These are phyloP conservation scores for Ganoderma sinense DNA, from an alignment of 1,284 basidiomycete genomes.

Conservation along the genomic window DNA sequence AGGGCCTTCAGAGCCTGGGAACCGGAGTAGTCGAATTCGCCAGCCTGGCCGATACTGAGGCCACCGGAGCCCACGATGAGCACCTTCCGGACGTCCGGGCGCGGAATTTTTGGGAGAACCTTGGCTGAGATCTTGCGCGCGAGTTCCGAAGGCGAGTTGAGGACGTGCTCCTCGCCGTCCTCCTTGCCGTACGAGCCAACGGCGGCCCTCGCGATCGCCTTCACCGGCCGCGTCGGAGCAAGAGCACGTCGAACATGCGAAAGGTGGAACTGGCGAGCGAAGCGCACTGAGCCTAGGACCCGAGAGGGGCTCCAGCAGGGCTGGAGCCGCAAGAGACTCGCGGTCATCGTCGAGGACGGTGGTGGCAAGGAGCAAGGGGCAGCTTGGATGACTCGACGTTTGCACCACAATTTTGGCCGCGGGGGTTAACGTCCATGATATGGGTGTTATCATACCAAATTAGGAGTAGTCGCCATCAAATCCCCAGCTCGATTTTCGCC, in stretches of 20 bases:
- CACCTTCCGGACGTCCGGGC: conserved; percentile 94
- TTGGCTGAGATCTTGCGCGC: conserved; percentile 91
- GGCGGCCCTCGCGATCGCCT: conserved; percentile 40
- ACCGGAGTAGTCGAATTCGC: conserved; percentile 99
- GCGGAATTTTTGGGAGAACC: conserved; percentile 86
- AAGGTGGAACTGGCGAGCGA: conserved; percentile 42
- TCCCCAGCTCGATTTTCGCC: background rate
- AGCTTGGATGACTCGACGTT: conserved; percentile 22
- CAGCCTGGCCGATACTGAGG: conserved; percentile 97
- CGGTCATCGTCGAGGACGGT: conserved; percentile 31
- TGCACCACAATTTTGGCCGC: conserved; percentile 11
- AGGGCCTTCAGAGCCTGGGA: conserved; percentile 99
- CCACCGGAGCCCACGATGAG: conserved; percentile 97
- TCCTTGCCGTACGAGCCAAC: conserved; percentile 43
- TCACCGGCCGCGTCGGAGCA: conserved; percentile 49
- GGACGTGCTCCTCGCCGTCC: conserved; percentile 77
- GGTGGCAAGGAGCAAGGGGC: conserved; percentile 25
- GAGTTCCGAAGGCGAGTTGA: conserved; percentile 92
- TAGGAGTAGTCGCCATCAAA: conserved; percentile 2
- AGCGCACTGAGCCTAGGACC: conserved; percentile 30
- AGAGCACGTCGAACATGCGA: conserved; percentile 40
- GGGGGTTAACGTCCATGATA: background rate
- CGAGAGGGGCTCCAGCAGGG: conserved; percentile 34
- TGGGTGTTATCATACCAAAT: conserved; percentile 21
- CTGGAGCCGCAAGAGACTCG: conserved; percentile 37